Base-by-base conservation (phyloP, 805 yeast genomes). In the Lipomyces yamanashiensis region DNA sequence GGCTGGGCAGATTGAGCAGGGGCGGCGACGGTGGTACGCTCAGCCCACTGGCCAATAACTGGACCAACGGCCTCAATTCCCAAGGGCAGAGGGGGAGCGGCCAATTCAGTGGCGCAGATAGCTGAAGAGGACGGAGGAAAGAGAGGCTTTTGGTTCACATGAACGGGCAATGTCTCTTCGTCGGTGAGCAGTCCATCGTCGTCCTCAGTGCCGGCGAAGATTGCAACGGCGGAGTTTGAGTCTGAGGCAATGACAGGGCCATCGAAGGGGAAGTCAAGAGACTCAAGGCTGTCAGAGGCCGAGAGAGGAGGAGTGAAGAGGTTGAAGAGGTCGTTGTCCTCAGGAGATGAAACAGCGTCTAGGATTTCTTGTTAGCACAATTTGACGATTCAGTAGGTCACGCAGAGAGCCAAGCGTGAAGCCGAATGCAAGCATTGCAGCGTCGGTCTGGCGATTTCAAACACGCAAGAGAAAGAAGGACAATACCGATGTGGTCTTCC, bases 291-390 rank as follows among this genome's bases (percentile, higher is more conserved):
- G 45, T 53, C 50, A n/a, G 56, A n/a, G 28, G 54, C 58, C n/a
- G 61, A 57, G n/a, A 58, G 52, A 7, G 61, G 54, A 17, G 67
- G 63, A 12, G 67, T 58, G 55, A 61, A 60, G 44, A 62, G 17
- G 55, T 60, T 57, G 36, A 57, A 64, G 17, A 63, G 43, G 41
- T 64, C 67, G 34, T 54, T 58, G 33, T 60, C 64, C 28, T 63
- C 66, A 34, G 66, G 63, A 12, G 66, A 62, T 13, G 63, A 57
- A 0, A 51, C 56, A 7, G 63, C 19, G n/a, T 50, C 56, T 49
- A n/a, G 15, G 17, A 41, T 7, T 13, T 7, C 12, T 41, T 8
- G 17, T 8, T 15, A 15, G 45, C 45, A 41, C 10, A 13, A 37
- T 9, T 15, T 7, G n/a, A 41, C n/a, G n/a, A n/a, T n/a, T n/a